Conservation (phyloP, 2,329 filamentous ascomycete genomes). For the Hypoxylon sp. region DNA sequence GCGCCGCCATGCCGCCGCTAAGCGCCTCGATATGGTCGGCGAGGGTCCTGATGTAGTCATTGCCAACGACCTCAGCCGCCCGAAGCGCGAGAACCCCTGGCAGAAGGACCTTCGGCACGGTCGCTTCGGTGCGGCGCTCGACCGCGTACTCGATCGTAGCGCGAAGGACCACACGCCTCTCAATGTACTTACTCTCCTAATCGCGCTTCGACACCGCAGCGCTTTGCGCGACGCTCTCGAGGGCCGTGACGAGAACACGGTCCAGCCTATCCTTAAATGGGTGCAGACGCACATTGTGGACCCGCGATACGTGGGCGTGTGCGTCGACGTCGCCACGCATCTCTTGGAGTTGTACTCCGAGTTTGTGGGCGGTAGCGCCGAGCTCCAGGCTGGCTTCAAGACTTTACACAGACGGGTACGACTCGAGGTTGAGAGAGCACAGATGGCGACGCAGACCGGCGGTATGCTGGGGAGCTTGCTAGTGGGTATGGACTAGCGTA, state of each 20-base stretch:
- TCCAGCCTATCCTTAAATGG: slow-evolving; percentile 89
- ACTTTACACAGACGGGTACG: slow-evolving; percentile 78
- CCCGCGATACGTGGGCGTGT: slow-evolving; percentile 83
- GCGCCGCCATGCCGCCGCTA: slow-evolving; percentile 60
- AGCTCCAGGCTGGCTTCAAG: slow-evolving; percentile 78
- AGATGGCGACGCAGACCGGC: slow-evolving; percentile 82
- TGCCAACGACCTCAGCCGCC: slow-evolving; percentile 70
- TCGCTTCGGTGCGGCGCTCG: slow-evolving; percentile 81
- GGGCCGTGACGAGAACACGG: slow-evolving; percentile 81
- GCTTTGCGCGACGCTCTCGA: slow-evolving; percentile 85
- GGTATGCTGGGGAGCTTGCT: slow-evolving; percentile 87
- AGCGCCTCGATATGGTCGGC: slow-evolving; percentile 81
- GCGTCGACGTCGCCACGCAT: slow-evolving; percentile 84
- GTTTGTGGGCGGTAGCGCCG: slow-evolving; percentile 78
- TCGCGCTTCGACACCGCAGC: slow-evolving; percentile 87
- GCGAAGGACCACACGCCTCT: slow-evolving; percentile 69
- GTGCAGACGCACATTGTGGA: slow-evolving; percentile 83
- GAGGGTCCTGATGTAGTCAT: slow-evolving; percentile 92
- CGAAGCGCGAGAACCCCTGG: slow-evolving; percentile 75
- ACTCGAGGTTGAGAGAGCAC: slow-evolving; percentile 83
- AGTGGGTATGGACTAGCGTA: slow-evolving; percentile 54
- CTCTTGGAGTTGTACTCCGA: slow-evolving; percentile 90
- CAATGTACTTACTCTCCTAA: slow-evolving; percentile 80
- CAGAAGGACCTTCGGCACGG: slow-evolving; percentile 84
- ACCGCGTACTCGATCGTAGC: slow-evolving; percentile 75